Evolutionary conservation across 2,329 filamentous ascomycete genomes (phyloP).

Genomic region (Hawksworthiomyces lignivorus): DNA sequence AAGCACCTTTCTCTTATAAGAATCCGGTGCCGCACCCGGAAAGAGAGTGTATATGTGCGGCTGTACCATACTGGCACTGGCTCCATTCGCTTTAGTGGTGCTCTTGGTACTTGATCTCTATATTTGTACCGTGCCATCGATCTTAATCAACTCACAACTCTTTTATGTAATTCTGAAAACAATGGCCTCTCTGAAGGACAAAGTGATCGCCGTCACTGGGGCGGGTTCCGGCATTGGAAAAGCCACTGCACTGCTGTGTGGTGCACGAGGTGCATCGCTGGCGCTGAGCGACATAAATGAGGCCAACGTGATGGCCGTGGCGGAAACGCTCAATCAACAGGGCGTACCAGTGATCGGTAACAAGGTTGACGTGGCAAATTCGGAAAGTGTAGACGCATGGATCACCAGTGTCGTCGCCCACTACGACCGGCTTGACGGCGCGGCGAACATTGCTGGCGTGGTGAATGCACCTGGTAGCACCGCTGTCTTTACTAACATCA

Average conservation of each 20-base stretch:
- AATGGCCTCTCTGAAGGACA: background rate
- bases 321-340: background rate
- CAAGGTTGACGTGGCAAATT: background rate
- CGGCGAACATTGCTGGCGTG: constrained; percentile 46
- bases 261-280: constrained; percentile 31
- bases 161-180: too few species aligned
- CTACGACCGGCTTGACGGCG: constrained; percentile 45
- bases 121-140: too few species aligned
- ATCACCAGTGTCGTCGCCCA: constrained; percentile 35
- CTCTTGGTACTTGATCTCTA: too few species aligned
- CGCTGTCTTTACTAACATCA: constrained; percentile 30
- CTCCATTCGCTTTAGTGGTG: too few species aligned
- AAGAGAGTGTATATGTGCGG: too few species aligned
- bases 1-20: too few species aligned
- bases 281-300: constrained; percentile 36
- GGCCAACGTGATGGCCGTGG: constrained; percentile 20
- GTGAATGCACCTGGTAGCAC: constrained; percentile 29
- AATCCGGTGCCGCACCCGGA: too few species aligned
- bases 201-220: constrained; percentile 6
- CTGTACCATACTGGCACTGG: too few species aligned
- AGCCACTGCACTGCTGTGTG: constrained; percentile 33
- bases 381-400: constrained; percentile 41
- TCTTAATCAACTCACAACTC: too few species aligned
- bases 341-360: background rate
- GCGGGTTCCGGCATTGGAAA: constrained; percentile 37